Evolutionary conservation across 768 basidiomycete species (phyloP).

Genomic region (Butyriboletus loyo): DNA sequence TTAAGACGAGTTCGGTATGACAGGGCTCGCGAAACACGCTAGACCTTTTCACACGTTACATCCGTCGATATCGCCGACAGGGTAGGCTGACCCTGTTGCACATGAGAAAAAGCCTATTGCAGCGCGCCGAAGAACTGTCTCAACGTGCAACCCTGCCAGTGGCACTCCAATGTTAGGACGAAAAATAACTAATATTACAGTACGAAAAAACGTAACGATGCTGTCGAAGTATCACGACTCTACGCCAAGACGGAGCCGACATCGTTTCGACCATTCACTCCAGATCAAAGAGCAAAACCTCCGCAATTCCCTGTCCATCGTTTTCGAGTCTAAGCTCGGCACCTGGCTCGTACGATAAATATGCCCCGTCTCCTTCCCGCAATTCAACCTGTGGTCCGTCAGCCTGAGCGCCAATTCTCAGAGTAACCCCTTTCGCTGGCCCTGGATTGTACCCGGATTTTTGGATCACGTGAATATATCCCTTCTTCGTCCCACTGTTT

Average conservation of each 20-base stretch:
- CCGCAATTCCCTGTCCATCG: constrained; percentile 60
- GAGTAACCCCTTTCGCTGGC: constrained; percentile 50
- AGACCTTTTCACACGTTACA: background rate
- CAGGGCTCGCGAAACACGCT: background rate
- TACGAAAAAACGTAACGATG: background rate
- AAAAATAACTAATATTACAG: constrained; percentile 3
- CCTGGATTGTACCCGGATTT: constrained; percentile 74
- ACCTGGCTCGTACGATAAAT: constrained; percentile 48
- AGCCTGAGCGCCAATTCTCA: constrained; percentile 48
- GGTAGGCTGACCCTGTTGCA: background rate
- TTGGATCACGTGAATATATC: constrained; percentile 85
- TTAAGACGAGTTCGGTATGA: background rate
- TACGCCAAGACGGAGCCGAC: background rate
- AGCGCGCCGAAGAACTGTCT: background rate
- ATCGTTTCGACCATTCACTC: constrained; percentile 34
- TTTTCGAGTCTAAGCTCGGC: constrained; percentile 51
- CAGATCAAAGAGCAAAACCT: constrained; percentile 80
- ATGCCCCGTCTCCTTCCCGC: constrained; percentile 87
- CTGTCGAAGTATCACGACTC: background rate
- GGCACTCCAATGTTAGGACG: constrained; percentile 1
- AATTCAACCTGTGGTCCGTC: constrained; percentile 49
- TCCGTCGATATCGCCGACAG: background rate
- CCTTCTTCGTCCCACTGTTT: constrained; percentile 48
- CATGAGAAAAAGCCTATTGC: background rate
- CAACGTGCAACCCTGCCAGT: constrained; percentile 1